Evolutionary conservation across 768 basidiomycete genomes (phyloP).

Genomic region (Rhodotorula babjevae): DNA sequence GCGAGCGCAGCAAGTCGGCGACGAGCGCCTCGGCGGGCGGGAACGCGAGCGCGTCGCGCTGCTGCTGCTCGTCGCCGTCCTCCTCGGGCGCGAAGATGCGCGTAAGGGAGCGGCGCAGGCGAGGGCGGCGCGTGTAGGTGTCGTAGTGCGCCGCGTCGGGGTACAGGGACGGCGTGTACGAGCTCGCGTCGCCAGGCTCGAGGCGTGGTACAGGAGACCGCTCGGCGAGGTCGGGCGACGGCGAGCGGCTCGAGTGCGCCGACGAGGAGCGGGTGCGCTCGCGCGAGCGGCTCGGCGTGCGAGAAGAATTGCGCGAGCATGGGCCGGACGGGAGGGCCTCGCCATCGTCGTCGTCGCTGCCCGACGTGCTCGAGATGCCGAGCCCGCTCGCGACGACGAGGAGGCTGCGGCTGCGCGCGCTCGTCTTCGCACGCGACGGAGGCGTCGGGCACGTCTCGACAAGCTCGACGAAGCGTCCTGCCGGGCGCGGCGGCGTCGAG

Average conservation of each 20-base stretch:
- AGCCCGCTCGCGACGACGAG: not conserved
- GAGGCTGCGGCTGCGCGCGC: not conserved
- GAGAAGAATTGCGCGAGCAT: not conserved
- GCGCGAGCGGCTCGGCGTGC: not conserved
- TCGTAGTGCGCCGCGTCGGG: conserved; percentile 11
- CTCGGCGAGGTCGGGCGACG: not conserved
- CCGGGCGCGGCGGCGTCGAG: not conserved
- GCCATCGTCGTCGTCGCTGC: not conserved
- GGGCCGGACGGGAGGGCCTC: not conserved
- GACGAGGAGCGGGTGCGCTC: too few relatives aligned
- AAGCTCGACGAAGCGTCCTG: not conserved
- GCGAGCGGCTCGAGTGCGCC: too few relatives aligned
- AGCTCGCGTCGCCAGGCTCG: not conserved
- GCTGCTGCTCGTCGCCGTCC: not conserved
- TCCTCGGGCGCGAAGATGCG: not conserved
- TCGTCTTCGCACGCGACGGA: not conserved
- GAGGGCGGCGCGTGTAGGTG: conserved; percentile 5
- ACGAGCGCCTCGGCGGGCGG: not conserved
- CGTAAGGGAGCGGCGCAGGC: not conserved
- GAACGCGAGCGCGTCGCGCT: not conserved
- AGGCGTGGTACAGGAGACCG: not conserved
- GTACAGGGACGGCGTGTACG: not conserved
- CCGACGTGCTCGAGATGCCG: not conserved
- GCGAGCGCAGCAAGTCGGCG: not conserved
- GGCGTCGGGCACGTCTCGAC: conserved; percentile 16